Percentiles rank a stretch among this genome's conserved stretches.
Evolutionary conservation across 2,329 filamentous ascomycete species (phyloP).

Genomic region (Fusarium armeniacum): DNA sequence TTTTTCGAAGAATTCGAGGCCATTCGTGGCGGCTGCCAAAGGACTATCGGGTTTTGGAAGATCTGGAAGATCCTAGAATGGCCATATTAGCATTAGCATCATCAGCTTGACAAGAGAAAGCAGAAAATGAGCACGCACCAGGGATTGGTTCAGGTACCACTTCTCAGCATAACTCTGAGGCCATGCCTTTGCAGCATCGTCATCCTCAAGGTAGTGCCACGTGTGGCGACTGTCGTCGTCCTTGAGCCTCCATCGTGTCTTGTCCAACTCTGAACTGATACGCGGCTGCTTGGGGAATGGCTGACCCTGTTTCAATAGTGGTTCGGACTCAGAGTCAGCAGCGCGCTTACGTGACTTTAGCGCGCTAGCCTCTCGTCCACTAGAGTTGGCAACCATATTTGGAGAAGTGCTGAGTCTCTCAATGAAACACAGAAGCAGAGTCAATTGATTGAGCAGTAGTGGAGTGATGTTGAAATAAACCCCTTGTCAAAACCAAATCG

Average conservation of each 20-base stretch:
- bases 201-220: constrained; percentile 90
- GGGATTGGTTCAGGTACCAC: constrained; percentile 84
- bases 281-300: constrained; percentile 62
- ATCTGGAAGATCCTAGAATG: constrained; percentile 76
- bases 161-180: constrained; percentile 92
- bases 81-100: constrained; percentile 26
- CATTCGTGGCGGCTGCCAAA: constrained; percentile 84
- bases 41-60: constrained; percentile 79
- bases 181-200: constrained; percentile 79
- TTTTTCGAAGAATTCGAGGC: constrained; percentile 87
- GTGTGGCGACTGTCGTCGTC: constrained; percentile 89
- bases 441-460: constrained; percentile 34
- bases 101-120: constrained; percentile 3
- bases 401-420: not conserved
- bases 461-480: constrained; percentile 23
- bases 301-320: constrained; percentile 47
- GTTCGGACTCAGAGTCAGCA: constrained; percentile 55
- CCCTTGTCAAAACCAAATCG: constrained; percentile 4
- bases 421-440: not conserved
- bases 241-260: constrained; percentile 84
- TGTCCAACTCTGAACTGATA: constrained; percentile 77
- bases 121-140: constrained; percentile 64
- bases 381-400: constrained; percentile 51
- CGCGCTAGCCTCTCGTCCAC: constrained; percentile 50
- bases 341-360: constrained; percentile 61